Conservation (phyloP, 148 eudicot species). For the Drosera capensis region DNA sequence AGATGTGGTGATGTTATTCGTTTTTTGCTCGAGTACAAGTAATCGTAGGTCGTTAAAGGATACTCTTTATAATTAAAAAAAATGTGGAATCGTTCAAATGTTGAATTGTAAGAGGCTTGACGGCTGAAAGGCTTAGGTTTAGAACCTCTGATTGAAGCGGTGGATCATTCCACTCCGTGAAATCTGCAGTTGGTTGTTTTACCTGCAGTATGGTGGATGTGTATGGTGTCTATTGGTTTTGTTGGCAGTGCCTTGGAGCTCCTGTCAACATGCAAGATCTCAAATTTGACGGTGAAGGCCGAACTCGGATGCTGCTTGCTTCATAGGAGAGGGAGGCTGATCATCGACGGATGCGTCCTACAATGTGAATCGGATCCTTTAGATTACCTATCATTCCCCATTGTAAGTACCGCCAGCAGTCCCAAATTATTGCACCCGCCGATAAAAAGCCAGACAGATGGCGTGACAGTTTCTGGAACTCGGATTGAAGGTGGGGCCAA, state of each 20-base stretch:
- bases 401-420: conserved; percentile 48
- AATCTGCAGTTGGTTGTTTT: conserved; percentile 4
- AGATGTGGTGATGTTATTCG: too few relatives aligned
- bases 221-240: conserved; percentile 5
- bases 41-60: too few relatives aligned
- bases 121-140: too few relatives aligned
- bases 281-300: conserved; percentile 79
- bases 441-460: conserved; percentile 36
- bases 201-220: conserved; percentile 4
- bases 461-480: conserved; percentile 64
- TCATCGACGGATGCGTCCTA: conserved; percentile 70
- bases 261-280: conserved; percentile 71
- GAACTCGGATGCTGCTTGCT: conserved; percentile 96
- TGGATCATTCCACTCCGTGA: too few relatives aligned
- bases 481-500: conserved; percentile 93
- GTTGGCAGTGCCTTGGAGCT: conserved; percentile 88
- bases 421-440: conserved; percentile 26
- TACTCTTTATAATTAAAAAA: too few relatives aligned
- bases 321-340: conserved; percentile 82
- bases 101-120: too few relatives aligned
- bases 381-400: conserved; percentile 86
- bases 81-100: too few relatives aligned
- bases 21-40: too few relatives aligned
- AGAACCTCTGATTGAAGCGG: too few relatives aligned
- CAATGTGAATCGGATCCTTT: conserved; percentile 84